phyloP scores from a whole-genome alignment of 1,284 basidiomycete genomes.

The Takashimella tepidaria region DNA sequence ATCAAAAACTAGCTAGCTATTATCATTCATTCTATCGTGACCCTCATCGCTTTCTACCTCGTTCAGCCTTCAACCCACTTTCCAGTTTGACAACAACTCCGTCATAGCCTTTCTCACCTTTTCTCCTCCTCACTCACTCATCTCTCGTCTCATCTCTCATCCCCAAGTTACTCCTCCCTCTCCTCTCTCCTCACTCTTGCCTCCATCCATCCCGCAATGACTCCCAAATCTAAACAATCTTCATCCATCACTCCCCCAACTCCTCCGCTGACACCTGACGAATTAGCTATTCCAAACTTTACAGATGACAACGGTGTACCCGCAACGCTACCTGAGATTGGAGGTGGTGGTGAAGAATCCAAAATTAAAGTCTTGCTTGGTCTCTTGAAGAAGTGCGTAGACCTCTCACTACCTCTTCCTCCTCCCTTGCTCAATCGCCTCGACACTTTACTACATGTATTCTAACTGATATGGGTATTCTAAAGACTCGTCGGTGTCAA shows the following conservation, averaged over 20 bases:
- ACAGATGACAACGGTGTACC: conserved; percentile 49
- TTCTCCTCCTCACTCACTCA: neutral
- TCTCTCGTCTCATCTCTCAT: neutral
- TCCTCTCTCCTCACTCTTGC: neutral
- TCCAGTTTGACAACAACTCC: conserved; percentile 9
- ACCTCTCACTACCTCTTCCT: too few species aligned
- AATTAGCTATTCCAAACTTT: conserved; percentile 30
- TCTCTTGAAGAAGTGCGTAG: conserved; percentile 76
- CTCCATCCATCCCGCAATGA: conserved; percentile 10
- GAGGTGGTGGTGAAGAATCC: conserved; percentile 71
- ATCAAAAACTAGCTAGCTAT: too few species aligned
- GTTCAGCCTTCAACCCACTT: neutral
- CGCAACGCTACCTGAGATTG: conserved; percentile 64
- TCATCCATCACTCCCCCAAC: neutral
- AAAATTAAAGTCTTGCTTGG: conserved; percentile 86
- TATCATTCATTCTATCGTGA: neutral
- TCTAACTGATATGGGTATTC: conserved; percentile 7
- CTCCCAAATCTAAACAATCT: neutral
- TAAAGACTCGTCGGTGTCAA: conserved; percentile 60
- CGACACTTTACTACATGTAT: neutral
- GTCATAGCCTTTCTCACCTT: neutral
- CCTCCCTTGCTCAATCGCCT: conserved; percentile 4
- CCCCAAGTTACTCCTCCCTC: neutral
- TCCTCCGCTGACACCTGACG: neutral
- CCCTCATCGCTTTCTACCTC: neutral